Evolutionary conservation across 768 basidiomycete species (phyloP), one percentile per base, ranked within the genome.

Genomic region (Hortiboletus flavorubellus): DNA sequence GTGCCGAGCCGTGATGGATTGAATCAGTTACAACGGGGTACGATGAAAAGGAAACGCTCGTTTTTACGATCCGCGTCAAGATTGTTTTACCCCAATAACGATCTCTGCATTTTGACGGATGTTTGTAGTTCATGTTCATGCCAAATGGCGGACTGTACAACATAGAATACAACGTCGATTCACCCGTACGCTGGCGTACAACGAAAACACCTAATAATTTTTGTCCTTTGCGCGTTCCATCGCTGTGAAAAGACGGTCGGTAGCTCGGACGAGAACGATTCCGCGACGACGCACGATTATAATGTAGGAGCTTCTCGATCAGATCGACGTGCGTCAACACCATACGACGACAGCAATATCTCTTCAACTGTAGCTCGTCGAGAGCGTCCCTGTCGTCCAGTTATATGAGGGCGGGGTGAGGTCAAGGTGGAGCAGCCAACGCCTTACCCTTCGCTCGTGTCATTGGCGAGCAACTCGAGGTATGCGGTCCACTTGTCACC

Each of bases 331-430:
- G 96, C 0, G 96, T 98, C 51, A 98, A 76, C 6, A 98, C 91
- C 96, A 98, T 98, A 45, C 96, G 83, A 44, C 95, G 81, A 73
- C 96, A 98, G 73, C 96, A 98, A 68, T 98, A 98, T 52, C 96
- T 77, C 72, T 92, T 95, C 43, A 98, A 74, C 60, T 94, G 89
- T 2, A 96, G 76, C 63, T 89, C 85, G 58, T 95, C 93, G 42
- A 97, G 80, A 5, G 93, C 93, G 51, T 96, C 93, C 62, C 94
- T 96, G 60, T 1, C 18, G 21, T 37, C 14, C 8, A 30, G 44
- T 29, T 21, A 46, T 46, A 26, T n/a, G n/a, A 53, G 58, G 4
- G n/a, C 45, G 37, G 34, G 21, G 21, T 21, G 21, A 21, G 21
- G 11, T n/a, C 37, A 23, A 44, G 39, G 15, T 9, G 48, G 39